Base-by-base conservation (phyloP, 352 stramenopile genomes). In the Pythium insidiosum region DNA sequence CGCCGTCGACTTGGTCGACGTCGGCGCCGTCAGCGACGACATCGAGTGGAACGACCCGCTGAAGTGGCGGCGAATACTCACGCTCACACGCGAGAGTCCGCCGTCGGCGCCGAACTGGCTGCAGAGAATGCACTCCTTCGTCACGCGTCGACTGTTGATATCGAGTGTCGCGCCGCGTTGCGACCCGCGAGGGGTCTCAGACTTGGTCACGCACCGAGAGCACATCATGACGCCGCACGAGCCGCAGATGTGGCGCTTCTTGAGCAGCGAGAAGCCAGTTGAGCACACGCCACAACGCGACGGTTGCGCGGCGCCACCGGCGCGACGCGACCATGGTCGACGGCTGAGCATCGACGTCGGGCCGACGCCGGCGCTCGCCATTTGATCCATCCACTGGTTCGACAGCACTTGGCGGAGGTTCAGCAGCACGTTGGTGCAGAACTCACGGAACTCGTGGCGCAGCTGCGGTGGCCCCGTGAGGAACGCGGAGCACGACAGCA, bases 401-500 rank as follows among this genome's bases (percentile, higher is more conserved):
- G 58, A 60, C 34, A 85, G 31, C 29, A 84, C 53, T 22, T 73
- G 65, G 38, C 76, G 68, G 10, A 75, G 29, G 24, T 56, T 64
- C n/a, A 75, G 46, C 41, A 89, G 58, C 22, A 73, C 43, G 23
- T 80, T 61, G 11, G 63, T 77, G 22, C 56, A 81, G 42, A 79
- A 89, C 26, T 87, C 72, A 15, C 67, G 68, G 49, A 75, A 89
- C 29, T 82, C 69, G 23, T 62, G 40, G 26, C 61, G 62, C 39
- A 69, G n/a, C n/a, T n/a, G n/a, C n/a, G n/a, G n/a, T n/a, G n/a
- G n/a, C n/a, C n/a, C n/a, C n/a, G 72, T 70, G 38, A 84, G 59
- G 56, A 70, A 73, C 38, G 75, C 70, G 1, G 58, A 66, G 30
- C 65, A 77, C 24, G 73, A 83, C n/a, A 89, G 44, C 29, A 89